Evolutionary conservation across 2,329 filamentous ascomycete genomes (phyloP).

Genomic region (Ophiostoma himal-ulmi): DNA sequence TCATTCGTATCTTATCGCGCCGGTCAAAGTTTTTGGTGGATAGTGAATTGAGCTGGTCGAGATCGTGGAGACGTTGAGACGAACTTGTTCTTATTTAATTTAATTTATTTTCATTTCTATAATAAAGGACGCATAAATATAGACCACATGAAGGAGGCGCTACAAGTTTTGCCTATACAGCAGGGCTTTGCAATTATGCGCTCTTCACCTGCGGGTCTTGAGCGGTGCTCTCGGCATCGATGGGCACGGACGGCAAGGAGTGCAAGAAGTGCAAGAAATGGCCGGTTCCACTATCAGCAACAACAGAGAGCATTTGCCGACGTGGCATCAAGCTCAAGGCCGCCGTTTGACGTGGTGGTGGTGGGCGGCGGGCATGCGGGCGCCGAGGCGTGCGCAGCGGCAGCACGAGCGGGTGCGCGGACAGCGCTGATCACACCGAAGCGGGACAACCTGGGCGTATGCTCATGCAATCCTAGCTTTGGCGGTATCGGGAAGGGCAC

Average conservation of each 20-base stretch:
- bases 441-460: slow-evolving; percentile 82
- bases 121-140: not conserved
- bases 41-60: not conserved
- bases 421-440: slow-evolving; percentile 88
- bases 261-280: not conserved
- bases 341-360: slow-evolving; percentile 81
- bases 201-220: not conserved
- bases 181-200: slow-evolving; percentile 13
- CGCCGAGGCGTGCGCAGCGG: slow-evolving; percentile 85
- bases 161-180: slow-evolving; percentile 12
- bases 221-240: slow-evolving; percentile 4
- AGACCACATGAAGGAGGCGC: not conserved
- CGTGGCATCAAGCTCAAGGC: slow-evolving; percentile 18
- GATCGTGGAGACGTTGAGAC: not conserved
- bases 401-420: slow-evolving; percentile 78
- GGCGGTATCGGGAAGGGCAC: slow-evolving; percentile 98
- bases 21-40: not conserved
- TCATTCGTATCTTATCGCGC: not conserved
- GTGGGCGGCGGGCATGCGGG: slow-evolving; percentile 95
- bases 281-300: not conserved
- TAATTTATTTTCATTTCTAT: not conserved
- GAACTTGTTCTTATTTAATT: not conserved
- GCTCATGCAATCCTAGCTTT: slow-evolving; percentile 95
- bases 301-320: slow-evolving; percentile 21
- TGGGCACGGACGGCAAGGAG: not conserved